A percentile compares a stretch with the other conserved stretches of the same genome.
phyloP scores from a whole-genome alignment of 441 rosid species.

The Viola pubescens region DNA sequence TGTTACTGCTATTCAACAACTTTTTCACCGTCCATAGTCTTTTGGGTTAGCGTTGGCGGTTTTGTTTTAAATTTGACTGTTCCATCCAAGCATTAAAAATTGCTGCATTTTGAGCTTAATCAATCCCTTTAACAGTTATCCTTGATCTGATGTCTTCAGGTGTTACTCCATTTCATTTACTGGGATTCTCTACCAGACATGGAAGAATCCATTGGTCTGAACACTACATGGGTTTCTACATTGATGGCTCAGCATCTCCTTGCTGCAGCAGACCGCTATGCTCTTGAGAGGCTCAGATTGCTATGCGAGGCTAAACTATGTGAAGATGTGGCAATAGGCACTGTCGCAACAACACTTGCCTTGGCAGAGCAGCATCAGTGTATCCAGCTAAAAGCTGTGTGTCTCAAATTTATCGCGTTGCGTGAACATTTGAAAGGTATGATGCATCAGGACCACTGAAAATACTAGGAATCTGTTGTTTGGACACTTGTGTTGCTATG shows the following conservation, averaged over 20 bases:
- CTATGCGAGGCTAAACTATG: slow-evolving; percentile 76
- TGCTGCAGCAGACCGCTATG: slow-evolving; percentile 86
- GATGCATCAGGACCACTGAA: neutral
- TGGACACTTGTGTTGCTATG: neutral
- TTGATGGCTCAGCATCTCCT: slow-evolving; percentile 88
- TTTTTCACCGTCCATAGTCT: too few relatives aligned
- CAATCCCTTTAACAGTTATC: neutral
- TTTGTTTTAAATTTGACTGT: too few relatives aligned
- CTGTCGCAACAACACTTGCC: slow-evolving; percentile 85
- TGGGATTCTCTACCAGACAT: slow-evolving; percentile 74
- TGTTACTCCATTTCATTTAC: slow-evolving; percentile 75
- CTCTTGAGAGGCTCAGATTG: slow-evolving; percentile 72
- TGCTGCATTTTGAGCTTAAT: too few relatives aligned
- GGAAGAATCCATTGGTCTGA: slow-evolving; percentile 61
- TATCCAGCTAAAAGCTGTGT: slow-evolving; percentile 56
- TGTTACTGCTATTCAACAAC: too few relatives aligned
- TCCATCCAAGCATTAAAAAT: too few relatives aligned
- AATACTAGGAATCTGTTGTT: neutral
- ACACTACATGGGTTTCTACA: slow-evolving; percentile 60
- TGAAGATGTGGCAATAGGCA: slow-evolving; percentile 68
- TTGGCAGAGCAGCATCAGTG: slow-evolving; percentile 94
- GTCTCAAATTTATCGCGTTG: slow-evolving; percentile 66
- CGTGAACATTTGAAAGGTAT: slow-evolving; percentile 78
- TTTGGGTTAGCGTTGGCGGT: too few relatives aligned
- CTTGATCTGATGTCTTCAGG: slow-evolving; percentile 34